Evolutionary conservation across 2,329 filamentous ascomycete species (phyloP), one percentile per base, ranked within the genome.

Genomic region (Samsoniella hepiali): DNA sequence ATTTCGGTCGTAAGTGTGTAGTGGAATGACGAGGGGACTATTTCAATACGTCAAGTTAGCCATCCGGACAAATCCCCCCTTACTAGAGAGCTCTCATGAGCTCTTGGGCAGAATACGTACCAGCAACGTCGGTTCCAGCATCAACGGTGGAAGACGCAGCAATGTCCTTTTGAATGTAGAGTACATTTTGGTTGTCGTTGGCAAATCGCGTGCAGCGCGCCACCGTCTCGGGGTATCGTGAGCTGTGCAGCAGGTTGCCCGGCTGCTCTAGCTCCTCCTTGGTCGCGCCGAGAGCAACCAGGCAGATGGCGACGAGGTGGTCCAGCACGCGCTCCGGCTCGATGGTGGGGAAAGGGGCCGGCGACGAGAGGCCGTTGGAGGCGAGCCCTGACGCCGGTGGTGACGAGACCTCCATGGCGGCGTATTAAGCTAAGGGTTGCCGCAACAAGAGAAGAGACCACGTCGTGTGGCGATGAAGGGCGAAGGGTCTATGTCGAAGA

Each of bases 141-240:
- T 83, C 78, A 47, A 79, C 72, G 62, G 82, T 75, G 56, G 84
- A 80, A 13, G 81, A 81, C 67, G 82, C 79, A 60, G 84, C 78
- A 67, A 88, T 74, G 73, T 94, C 91, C 78, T 97, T 97, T 74
- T 95, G 90, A 67, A 97, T 89, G 77, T 98, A 98, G 67, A 99
- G 81, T 62, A 90, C 92, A 66, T 89, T 88, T 78, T 97, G 92
- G 64, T 90, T 84, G 77, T 99, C 96, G 66, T 88, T 87, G 64
- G 93, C 93, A 77, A 98, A 98, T 71, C 93, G 89, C 68, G 88
- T 87, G 77, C 94, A 97, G 79, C 92, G 86, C 73, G 93, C 88
- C 63, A 96, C 79, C 7, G 95, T 97, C 70, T 98, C 94, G 61
- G 83, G 79, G 69, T 91, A 85, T 69, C 84, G 86, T 63, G 82